These are phyloP conservation scores for Lobosporangium transversale DNA, from an alignment of 192 early-diverging fungal genomes.

Conservation along the genomic window DNA sequence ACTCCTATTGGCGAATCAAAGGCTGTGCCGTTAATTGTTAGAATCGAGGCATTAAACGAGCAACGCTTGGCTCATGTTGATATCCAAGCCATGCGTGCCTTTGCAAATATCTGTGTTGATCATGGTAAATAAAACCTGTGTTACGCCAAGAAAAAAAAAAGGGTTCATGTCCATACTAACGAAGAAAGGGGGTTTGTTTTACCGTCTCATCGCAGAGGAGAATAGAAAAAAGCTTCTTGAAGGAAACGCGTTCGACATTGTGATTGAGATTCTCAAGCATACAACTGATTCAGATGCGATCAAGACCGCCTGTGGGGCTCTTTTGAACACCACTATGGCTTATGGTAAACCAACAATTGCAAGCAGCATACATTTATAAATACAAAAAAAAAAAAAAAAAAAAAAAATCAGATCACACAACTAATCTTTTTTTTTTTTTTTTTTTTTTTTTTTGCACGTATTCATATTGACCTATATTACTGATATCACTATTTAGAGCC, in stretches of 20 bases:
- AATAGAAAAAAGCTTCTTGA: constrained; percentile 57
- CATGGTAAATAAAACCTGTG: constrained; percentile 58
- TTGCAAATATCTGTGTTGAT: constrained; percentile 66
- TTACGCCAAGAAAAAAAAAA: not conserved
- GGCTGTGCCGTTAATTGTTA: constrained; percentile 50
- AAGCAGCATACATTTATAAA: no score
- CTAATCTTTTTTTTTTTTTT: no score
- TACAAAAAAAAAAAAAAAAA: no score
- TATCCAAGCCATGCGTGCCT: constrained; percentile 59
- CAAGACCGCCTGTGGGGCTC: constrained; percentile 57
- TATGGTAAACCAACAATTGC: constrained; percentile 60
- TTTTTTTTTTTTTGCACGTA: no score
- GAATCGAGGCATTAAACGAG: constrained; percentile 40
- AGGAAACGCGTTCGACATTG: constrained; percentile 38
- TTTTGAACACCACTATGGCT: constrained; percentile 61
- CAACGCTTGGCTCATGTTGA: constrained; percentile 31
- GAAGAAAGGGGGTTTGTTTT: no score
- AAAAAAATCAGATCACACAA: no score
- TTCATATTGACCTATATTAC: not conserved
- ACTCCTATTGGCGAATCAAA: constrained; percentile 57
- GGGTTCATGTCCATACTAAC: no score
- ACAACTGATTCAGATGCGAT: constrained; percentile 44
- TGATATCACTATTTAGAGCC: constrained; percentile 40
- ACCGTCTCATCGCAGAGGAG: constrained; percentile 46
- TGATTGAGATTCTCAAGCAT: constrained; percentile 33